A percentile compares a stretch with the other conserved stretches of the same genome.
phyloP scores from a whole-genome alignment of 2,329 filamentous ascomycete genomes.

The Fusarium sp. region DNA sequence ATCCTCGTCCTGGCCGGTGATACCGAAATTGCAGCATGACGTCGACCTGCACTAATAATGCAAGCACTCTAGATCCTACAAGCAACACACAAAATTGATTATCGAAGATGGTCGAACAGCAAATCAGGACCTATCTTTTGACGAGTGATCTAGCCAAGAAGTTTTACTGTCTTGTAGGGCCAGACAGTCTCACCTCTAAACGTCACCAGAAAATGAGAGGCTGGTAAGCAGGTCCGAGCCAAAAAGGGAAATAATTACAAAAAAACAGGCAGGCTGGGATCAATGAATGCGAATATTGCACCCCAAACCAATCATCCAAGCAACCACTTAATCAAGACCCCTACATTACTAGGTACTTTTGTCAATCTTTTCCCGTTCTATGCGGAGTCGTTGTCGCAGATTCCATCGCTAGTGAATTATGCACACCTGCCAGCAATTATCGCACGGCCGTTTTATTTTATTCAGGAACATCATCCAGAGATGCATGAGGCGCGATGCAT shows the following conservation, averaged over 20 bases:
- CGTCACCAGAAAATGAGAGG: conserved; percentile 36
- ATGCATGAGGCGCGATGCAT: conserved; percentile 18
- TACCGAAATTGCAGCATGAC: conserved; percentile 38
- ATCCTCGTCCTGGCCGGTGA: conserved; percentile 11
- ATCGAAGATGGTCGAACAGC: neutral
- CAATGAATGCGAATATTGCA: conserved; percentile 11
- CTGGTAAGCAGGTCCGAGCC: conserved; percentile 21
- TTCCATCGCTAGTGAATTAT: conserved; percentile 21
- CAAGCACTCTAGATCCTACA: conserved; percentile 38
- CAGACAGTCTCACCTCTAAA: conserved; percentile 13
- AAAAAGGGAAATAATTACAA: conserved; percentile 26
- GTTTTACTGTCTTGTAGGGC: neutral
- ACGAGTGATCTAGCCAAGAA: conserved; percentile 10
- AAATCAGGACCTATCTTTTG: conserved; percentile 12
- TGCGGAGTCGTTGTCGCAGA: conserved; percentile 11
- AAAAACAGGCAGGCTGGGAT: conserved; percentile 38
- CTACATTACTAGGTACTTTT: neutral
- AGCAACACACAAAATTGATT: neutral
- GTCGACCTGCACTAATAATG: conserved; percentile 32
- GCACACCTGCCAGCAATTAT: conserved; percentile 8
- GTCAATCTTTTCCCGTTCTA: neutral
- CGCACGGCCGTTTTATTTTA: conserved; percentile 1
- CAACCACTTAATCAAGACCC: conserved; percentile 10
- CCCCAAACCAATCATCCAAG: conserved; percentile 8
- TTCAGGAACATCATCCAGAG: conserved; percentile 31